Base-by-base conservation (phyloP, 176 grass and related monocot genomes). In the Raddia guianensis region DNA sequence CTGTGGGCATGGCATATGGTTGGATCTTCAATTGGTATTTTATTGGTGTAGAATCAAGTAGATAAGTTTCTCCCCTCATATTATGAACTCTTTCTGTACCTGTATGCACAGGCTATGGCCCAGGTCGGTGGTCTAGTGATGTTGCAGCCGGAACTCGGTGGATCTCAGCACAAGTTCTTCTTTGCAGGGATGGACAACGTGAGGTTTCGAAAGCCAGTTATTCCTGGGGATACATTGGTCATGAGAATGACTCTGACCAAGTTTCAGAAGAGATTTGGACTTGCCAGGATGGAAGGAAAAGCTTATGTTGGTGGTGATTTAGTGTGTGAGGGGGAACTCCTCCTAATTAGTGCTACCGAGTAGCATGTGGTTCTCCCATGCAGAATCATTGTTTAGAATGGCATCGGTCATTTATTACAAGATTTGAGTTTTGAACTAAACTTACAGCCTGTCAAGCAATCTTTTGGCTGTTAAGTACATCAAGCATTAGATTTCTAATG, bases 281-380 rank as follows among this genome's bases (percentile, higher is more conserved):
- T 99, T 12, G 96, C 96, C 53, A 99, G 95, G 82, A 93, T 95
- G 92, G 90, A 99, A 74, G 96, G 96, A 74, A 99, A 99, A 80
- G 92, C 95, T 43, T 98, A 95, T 76, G 95, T 98, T 13, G 95
- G 92, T 68, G 92, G 86, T 3, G 92, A 98, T 5, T 59, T 95
- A 34, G 95, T 95, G 18, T 98, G 95, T 58, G 92, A 98, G 63
- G 96, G 96, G 32, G 96, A 98, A 54, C 95, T 98, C 73, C 59
- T 98, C 44, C 91, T 98, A 48, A 80, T 93, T 60, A 98, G 90
- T 0, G 83, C 77, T n/a, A 85, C 66, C 6, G 87, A 62, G 44
- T 91, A 79, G 66, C 51, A 34, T 27, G 21, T 3, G 13, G 56
- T 89, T 79, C 56, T 27, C 56, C 18, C 63, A 71, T 13, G 20